phyloP scores from a whole-genome alignment of 257 asterid genomes.

The Ocimum tenuiflorum region DNA sequence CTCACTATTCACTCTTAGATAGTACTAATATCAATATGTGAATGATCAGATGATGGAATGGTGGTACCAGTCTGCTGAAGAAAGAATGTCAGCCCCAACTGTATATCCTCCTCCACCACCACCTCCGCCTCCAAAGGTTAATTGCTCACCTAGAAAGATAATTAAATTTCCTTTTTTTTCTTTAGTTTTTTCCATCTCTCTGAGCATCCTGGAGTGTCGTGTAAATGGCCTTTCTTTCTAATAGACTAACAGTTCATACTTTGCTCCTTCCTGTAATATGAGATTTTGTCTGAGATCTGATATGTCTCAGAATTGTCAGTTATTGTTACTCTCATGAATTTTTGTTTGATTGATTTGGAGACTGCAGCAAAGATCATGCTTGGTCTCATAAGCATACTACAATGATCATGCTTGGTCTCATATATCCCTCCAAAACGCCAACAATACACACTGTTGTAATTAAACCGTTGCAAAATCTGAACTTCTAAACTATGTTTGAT shows the following conservation, averaged over 20 bases:
- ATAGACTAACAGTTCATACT: not conserved
- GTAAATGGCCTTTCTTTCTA: not conserved
- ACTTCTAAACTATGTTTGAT: not conserved
- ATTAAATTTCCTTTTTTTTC: not conserved
- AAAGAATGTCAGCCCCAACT: conserved; percentile 96
- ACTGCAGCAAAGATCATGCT: too few species aligned
- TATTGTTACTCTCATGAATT: too few species aligned
- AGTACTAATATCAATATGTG: conserved; percentile 4
- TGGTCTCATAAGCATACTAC: too few species aligned
- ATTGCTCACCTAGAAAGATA: conserved; percentile 8
- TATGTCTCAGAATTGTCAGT: too few species aligned
- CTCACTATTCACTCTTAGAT: not conserved
- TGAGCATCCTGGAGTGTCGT: not conserved
- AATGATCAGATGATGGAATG: conserved; percentile 92
- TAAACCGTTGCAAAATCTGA: not conserved
- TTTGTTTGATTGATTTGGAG: too few species aligned
- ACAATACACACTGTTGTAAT: not conserved
- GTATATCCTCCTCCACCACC: conserved; percentile 99
- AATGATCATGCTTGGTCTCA: too few species aligned
- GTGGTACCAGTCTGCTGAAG: conserved; percentile 99
- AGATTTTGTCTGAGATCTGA: too few species aligned
- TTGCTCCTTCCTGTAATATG: not conserved
- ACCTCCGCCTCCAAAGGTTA: conserved; percentile 89
- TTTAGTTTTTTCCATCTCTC: not conserved
- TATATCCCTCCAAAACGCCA: not conserved